Evolutionary conservation across 345 rosid species (phyloP), one percentile per base, ranked within the genome.

Genomic region (Salix purpurea): DNA sequence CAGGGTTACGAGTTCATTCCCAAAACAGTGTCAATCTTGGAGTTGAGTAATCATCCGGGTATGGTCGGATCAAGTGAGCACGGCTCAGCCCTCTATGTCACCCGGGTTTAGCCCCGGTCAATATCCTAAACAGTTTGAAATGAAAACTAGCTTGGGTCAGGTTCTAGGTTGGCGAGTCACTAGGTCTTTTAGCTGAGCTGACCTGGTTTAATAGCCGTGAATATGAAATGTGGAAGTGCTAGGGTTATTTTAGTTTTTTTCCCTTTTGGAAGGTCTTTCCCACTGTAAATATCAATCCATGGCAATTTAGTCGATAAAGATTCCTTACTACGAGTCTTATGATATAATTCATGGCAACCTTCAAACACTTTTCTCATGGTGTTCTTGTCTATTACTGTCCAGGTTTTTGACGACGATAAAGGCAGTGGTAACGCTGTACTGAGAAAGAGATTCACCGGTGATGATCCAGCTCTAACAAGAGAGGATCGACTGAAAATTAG

Each of bases 381-480:
- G 40, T 67, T 24, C 12, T 71, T 9, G 0, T 78, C 23, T 10
- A 11, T 73, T 56, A 7, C 58, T 78, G 12, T 67, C 69, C 89
- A 96, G 99, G 90, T 90, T 70, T 42, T 80, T 3, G 84, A 74
- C 76, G 84, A 84, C 39, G 90, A 86, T 75, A 81, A 76, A 21
- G 83, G 77, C 60, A 83, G 88, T 15, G 81, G 52, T 1, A 80
- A 80, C 61, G 88, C 87, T 24, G 76, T 72, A 39, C 75, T 89
- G 21, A 79, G 92, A 42, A 86, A 79, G 84, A 87, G 91, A 83
- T 78, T 91, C 76, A 83, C 71, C 1, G 77, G 82, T 0, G 91
- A 90, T 18, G 90, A 96, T 80, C 93, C 91, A 3, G 86, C 83
- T 74, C 89, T 96, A 23, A 85, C 86, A 2, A 84, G 69, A 78